Evolutionary conservation across 345 rosid genomes (phyloP), one percentile per base, ranked within the genome.

Genomic region (Cardamine resedifolia): DNA sequence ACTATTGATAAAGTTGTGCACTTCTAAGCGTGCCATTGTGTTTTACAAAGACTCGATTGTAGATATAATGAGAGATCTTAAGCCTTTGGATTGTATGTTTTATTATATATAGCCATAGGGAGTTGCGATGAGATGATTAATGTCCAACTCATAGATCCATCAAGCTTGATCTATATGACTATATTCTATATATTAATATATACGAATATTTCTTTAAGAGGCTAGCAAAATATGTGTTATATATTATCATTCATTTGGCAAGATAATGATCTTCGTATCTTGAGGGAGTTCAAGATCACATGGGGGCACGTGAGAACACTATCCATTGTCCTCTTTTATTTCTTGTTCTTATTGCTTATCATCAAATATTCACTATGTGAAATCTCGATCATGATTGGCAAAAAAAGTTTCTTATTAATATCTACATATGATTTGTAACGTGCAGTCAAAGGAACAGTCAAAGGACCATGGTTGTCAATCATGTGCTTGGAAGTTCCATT

Each of bases 21-120:
- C 85, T 70, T 84, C 88, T 82, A 86, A 81, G 59, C 86, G 85
- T 82, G 89, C 85, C 92, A 89, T 87, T 78, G 16, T 41, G 24
- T 33, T 53, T 28, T n/a, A 30, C 39, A 31, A 56, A 10, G 21
- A 73, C 49, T 69, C 19, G 58, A 64, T 62, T 74, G 64, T 10
- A n/a, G 3, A 64, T 55, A 33, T 10, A 27, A 64, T 2, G 41
- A 61, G 47, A 63, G 63, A 64, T 53, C 53, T 51, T 51, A 64
- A 31, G 14, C 26, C 10, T 30, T 43, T 41, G 7, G 8, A 10
- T 52, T 53, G 8, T 9, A 31, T 4, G 31, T 9, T 48, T 45
- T 4, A 5, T 18, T 12, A 50, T 52, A 72, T 70, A 70, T 70
- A n/a, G n/a, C n/a, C n/a, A 70, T 38, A 71, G 30, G 23, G 49